Base-by-base conservation (phyloP, 345 rosid genomes). In the Syzygium jambos region DNA sequence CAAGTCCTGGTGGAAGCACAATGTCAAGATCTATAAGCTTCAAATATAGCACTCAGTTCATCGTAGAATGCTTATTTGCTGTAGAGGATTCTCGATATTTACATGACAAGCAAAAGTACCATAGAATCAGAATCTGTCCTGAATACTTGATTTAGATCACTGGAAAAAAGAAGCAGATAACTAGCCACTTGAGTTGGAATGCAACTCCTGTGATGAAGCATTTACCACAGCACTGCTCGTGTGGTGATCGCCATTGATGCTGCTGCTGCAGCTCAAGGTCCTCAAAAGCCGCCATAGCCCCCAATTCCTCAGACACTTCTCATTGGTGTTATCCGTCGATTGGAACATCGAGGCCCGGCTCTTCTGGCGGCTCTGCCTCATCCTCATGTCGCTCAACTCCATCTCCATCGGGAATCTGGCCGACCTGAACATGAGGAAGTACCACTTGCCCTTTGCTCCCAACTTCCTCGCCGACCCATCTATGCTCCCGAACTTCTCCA, bases 331-430 rank as follows among this genome's bases (percentile, higher is more conserved):
- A 12, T 57, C 86, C 10, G 49, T 29, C 6, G 15, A 84, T 46
- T 65, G 84, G 80, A 84, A 59, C 65, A 6, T 8, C 56, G 51
- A 86, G 43, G 82, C 80, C 1, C 84, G 84, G 38, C 63, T 84
- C 38, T 6, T 15, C 87, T 78, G 91, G 61, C 88, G 90, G 85
- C 86, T 90, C 89, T 94, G 97, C 78, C 96, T 91, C 80, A 54
- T 90, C 92, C 90, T 94, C 29, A 95, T 92, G 73, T 93, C 94
- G 51, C 73, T 89, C 63, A 91, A 85, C 86, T 92, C 90, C 93
- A 94, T 92, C 87, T 86, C 93, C 87, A 85, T 29, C 5, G 94
- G 93, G 63, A 90, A 87, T 88, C 93, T 91, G 78, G 93, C 93
- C 16, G 86, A 85, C 85, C 94, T 94, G 84, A 95, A 92, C 49